A percentile compares a stretch with the other conserved stretches of the same genome.
Conservation (phyloP, 2,329 filamentous ascomycete species). For the Penicillium frequentans region DNA sequence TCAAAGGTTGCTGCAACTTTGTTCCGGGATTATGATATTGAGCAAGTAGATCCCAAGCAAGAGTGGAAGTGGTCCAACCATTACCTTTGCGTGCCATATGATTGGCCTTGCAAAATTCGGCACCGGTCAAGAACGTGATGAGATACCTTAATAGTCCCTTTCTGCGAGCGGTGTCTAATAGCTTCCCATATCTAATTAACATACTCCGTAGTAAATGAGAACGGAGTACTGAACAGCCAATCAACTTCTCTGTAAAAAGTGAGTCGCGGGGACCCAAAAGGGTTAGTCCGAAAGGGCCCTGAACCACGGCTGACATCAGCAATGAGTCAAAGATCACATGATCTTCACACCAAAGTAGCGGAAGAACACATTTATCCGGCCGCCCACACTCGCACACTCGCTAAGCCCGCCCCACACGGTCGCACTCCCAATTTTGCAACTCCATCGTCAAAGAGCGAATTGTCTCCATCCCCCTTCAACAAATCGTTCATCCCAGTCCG, state of each 20-base stretch:
- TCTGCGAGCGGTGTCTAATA: no score
- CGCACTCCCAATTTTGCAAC: constrained; percentile 30
- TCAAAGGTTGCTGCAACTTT: constrained; percentile 9
- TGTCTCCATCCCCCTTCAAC: constrained; percentile 24
- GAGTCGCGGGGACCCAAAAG: background rate
- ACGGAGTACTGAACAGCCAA: background rate
- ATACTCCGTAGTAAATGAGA: background rate
- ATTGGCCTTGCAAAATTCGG: constrained; percentile 7
- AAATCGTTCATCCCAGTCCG: constrained; percentile 20
- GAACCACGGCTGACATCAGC: background rate
- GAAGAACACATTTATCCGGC: constrained; percentile 15
- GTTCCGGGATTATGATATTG: constrained; percentile 11
- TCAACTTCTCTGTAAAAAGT: background rate
- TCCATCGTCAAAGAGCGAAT: constrained; percentile 21
- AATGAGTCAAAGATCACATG: constrained; percentile 4
- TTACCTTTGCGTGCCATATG: constrained; percentile 1
- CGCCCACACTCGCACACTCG: constrained; percentile 14
- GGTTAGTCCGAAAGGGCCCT: background rate
- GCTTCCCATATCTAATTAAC: no score
- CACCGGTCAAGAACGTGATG: background rate
- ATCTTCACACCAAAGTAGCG: background rate
- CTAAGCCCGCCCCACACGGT: constrained; percentile 30
- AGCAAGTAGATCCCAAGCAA: constrained; percentile 5
- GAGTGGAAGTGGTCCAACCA: constrained; percentile 7
- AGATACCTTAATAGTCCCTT: background rate